Conservation (phyloP, 371 early-diverging fungal genomes). For the Dichotomocladium elegans region DNA sequence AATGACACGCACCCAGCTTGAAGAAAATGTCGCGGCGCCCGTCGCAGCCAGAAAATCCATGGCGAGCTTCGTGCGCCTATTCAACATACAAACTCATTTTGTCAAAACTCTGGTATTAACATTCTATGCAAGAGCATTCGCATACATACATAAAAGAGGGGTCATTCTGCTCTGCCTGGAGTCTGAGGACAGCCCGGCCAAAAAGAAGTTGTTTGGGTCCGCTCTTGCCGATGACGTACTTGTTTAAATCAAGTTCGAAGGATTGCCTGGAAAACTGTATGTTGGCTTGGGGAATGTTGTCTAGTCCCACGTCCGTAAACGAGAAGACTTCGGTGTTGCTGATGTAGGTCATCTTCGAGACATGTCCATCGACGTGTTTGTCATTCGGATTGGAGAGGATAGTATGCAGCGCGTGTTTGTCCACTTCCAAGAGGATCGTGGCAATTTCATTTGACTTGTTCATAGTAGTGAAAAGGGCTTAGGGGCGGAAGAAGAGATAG, state of each 20-base stretch:
- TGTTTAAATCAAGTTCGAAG: constrained; percentile 42
- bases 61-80: constrained; percentile 48
- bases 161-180: constrained; percentile 53
- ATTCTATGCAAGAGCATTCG: neutral
- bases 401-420: constrained; percentile 24
- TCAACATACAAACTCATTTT: no score
- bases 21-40: constrained; percentile 48
- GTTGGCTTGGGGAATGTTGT: constrained; percentile 48
- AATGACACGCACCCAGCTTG: constrained; percentile 48
- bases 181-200: constrained; percentile 46
- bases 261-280: constrained; percentile 54
- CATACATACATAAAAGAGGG: constrained; percentile 40
- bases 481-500: no score
- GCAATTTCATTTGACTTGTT: constrained; percentile 38
- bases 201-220: constrained; percentile 21
- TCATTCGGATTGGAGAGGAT: constrained; percentile 25
- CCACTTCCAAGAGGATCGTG: constrained; percentile 42
- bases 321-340: constrained; percentile 38
- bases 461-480: constrained; percentile 22
- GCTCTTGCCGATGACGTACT: constrained; percentile 15
- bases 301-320: constrained; percentile 35
- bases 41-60: constrained; percentile 46
- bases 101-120: neutral
- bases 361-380: constrained; percentile 22
- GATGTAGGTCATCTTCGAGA: constrained; percentile 41